Conservation (phyloP, 2,329 filamentous ascomycete species). For the Ilyonectria destructans region DNA sequence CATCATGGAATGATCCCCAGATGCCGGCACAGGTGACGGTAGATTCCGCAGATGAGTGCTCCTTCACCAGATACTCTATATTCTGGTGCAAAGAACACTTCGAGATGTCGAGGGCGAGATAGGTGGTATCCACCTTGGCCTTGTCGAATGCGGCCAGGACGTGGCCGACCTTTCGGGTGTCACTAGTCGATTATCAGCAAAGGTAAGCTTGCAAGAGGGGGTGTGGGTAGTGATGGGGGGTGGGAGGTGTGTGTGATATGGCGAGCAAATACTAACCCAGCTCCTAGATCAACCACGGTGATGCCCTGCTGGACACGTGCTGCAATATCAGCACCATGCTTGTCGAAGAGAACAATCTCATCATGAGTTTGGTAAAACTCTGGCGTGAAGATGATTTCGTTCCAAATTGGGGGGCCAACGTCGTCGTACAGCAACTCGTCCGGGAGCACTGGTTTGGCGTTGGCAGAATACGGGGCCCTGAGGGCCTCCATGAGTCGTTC, state of each 20-base stretch:
- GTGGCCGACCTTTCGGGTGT: slow-evolving; percentile 60
- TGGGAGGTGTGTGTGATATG: slow-evolving; percentile 11
- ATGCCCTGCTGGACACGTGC: slow-evolving; percentile 49
- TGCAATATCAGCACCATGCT: slow-evolving; percentile 56
- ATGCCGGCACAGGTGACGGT: slow-evolving; percentile 56
- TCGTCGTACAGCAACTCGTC: slow-evolving; percentile 61
- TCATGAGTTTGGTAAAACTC: slow-evolving; percentile 62
- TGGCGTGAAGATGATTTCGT: slow-evolving; percentile 58
- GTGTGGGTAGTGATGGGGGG: slow-evolving; percentile 28
- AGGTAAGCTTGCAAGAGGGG: slow-evolving; percentile 39
- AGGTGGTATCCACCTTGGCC: slow-evolving; percentile 50
- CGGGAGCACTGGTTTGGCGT: slow-evolving; percentile 52
- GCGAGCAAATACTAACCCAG: slow-evolving; percentile 56
- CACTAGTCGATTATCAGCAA: slow-evolving; percentile 48
- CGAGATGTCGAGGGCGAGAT: slow-evolving; percentile 61
- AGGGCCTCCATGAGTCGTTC: slow-evolving; percentile 50
- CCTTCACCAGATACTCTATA: slow-evolving; percentile 51
- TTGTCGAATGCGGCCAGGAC: slow-evolving; percentile 56
- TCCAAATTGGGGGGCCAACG: slow-evolving; percentile 58
- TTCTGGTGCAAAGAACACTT: slow-evolving; percentile 55
- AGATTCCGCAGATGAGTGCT: slow-evolving; percentile 47
- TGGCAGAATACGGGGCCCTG: slow-evolving; percentile 41
- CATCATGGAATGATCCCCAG: slow-evolving; percentile 60
- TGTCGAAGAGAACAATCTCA: slow-evolving; percentile 56
- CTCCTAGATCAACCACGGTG: slow-evolving; percentile 60